Conservation (phyloP, 2,329 filamentous ascomycete species). For the Metarhizium rileyi region DNA sequence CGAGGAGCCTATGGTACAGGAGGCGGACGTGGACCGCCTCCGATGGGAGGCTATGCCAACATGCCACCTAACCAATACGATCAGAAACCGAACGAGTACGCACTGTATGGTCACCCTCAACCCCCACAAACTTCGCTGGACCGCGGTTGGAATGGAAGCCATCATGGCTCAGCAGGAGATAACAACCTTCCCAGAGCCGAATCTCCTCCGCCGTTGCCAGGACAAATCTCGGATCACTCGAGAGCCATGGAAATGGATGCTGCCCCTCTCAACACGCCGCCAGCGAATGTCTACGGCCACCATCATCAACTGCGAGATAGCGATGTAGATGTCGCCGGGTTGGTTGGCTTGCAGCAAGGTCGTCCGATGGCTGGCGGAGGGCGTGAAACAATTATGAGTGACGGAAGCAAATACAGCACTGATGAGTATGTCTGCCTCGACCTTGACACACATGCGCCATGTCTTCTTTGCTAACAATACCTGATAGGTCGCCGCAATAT, state of each 20-base stretch:
- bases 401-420: slow-evolving; percentile 62
- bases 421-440: slow-evolving; percentile 47
- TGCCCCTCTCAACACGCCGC: slow-evolving; percentile 33
- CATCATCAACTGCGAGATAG: slow-evolving; percentile 47
- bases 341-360: slow-evolving; percentile 61
- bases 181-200: slow-evolving; percentile 49
- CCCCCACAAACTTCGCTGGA: slow-evolving; percentile 1
- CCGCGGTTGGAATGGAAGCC: slow-evolving; percentile 5
- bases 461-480: neutral
- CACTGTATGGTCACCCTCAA: slow-evolving; percentile 22
- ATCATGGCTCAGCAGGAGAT: slow-evolving; percentile 22
- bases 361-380: slow-evolving; percentile 17
- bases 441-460: neutral
- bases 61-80: slow-evolving; percentile 24
- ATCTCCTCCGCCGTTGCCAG: slow-evolving; percentile 52
- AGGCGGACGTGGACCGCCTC: slow-evolving; percentile 22
- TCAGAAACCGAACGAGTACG: slow-evolving; percentile 18
- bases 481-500: slow-evolving; percentile 32
- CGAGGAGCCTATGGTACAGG: slow-evolving; percentile 21
- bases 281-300: slow-evolving; percentile 33
- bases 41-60: slow-evolving; percentile 28
- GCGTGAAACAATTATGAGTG: slow-evolving; percentile 47
- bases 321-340: slow-evolving; percentile 62
- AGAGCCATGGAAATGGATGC: slow-evolving; percentile 77
- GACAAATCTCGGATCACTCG: slow-evolving; percentile 36